phyloP scores from a whole-genome alignment of 1,139 yeast genomes.

The Magnusiomyces paraingens region DNA sequence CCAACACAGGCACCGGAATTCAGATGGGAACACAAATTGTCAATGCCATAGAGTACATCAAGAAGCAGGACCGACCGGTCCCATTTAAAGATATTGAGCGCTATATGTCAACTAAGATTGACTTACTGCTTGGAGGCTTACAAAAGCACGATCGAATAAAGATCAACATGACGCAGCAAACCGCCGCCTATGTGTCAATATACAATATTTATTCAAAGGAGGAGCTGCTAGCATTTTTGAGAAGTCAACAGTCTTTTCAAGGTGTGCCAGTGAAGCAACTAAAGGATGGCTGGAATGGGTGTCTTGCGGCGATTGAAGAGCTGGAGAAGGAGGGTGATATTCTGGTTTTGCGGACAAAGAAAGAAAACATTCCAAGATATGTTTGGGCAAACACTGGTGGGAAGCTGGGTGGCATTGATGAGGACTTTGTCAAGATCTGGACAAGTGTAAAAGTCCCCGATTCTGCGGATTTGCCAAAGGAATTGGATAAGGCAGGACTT shows the following conservation, averaged over 20 bases:
- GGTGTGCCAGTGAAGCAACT: conserved; percentile 86
- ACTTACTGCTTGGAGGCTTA: conserved; percentile 54
- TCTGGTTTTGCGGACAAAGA: conserved; percentile 78
- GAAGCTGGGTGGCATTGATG: conserved; percentile 65
- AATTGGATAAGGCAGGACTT: conserved; percentile 73
- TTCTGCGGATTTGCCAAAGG: conserved; percentile 69
- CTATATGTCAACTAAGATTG: conserved; percentile 43
- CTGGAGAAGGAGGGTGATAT: conserved; percentile 72
- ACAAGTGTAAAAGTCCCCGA: conserved; percentile 69
- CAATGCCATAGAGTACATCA: conserved; percentile 84
- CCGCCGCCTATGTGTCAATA: conserved; percentile 80
- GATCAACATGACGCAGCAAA: conserved; percentile 39
- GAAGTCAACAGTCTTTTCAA: conserved; percentile 78
- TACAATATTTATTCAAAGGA: conserved; percentile 80
- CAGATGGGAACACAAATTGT: conserved; percentile 77
- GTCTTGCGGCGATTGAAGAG: conserved; percentile 67
- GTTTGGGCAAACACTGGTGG: conserved; percentile 89
- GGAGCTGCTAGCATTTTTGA: conserved; percentile 65
- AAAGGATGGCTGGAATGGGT: conserved; percentile 97
- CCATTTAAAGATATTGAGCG: conserved; percentile 53
- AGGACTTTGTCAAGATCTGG: conserved; percentile 85
- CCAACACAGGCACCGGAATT: conserved; percentile 41
- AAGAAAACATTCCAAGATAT: conserved; percentile 83
- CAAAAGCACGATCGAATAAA: conserved; percentile 67
- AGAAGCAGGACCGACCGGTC: conserved; percentile 60